Conservation (phyloP, 1,139 yeast genomes). For the Suhomyces bolitotheri region DNA sequence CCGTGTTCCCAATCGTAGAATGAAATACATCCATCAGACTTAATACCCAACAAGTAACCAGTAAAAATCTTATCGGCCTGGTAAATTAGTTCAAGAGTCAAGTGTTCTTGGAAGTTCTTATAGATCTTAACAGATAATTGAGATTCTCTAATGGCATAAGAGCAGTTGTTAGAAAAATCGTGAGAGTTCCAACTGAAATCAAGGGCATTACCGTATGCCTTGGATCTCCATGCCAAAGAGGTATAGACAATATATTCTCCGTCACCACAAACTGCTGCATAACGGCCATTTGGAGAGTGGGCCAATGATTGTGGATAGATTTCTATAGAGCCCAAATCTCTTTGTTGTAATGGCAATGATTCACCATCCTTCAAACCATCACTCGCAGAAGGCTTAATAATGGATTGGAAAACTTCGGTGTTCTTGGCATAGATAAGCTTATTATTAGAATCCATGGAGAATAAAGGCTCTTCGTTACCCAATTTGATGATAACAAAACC, state of each 20-base stretch:
- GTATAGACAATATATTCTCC: conserved; percentile 96
- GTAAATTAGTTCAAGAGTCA: conserved; percentile 65
- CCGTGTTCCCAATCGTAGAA: conserved; percentile 96
- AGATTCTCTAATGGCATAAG: conserved; percentile 80
- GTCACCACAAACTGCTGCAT: conserved; percentile 96
- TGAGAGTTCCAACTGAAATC: conserved; percentile 93
- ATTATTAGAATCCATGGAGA: conserved; percentile 91
- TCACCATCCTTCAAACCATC: conserved; percentile 81
- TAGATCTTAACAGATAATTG: conserved; percentile 65
- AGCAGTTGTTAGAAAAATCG: conserved; percentile 65
- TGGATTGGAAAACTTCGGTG: conserved; percentile 83
- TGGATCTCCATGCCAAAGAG: conserved; percentile 97
- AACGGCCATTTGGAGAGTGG: conserved; percentile 97
- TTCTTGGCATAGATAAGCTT: conserved; percentile 89
- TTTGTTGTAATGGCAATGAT: conserved; percentile 67
- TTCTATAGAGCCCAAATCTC: conserved; percentile 91
- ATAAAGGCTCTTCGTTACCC: conserved; percentile 92
- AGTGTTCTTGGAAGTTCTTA: conserved; percentile 82
- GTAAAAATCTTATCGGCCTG: conserved; percentile 81
- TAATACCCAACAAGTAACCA: conserved; percentile 83
- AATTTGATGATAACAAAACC: conserved; percentile 85
- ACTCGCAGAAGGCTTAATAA: conserved; percentile 66
- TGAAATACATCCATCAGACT: conserved; percentile 76
- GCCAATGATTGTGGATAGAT: conserved; percentile 82
- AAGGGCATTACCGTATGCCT: conserved; percentile 84